phyloP scores from a whole-genome alignment of 2,329 filamentous ascomycete genomes.

The Ophiostoma sp. region DNA sequence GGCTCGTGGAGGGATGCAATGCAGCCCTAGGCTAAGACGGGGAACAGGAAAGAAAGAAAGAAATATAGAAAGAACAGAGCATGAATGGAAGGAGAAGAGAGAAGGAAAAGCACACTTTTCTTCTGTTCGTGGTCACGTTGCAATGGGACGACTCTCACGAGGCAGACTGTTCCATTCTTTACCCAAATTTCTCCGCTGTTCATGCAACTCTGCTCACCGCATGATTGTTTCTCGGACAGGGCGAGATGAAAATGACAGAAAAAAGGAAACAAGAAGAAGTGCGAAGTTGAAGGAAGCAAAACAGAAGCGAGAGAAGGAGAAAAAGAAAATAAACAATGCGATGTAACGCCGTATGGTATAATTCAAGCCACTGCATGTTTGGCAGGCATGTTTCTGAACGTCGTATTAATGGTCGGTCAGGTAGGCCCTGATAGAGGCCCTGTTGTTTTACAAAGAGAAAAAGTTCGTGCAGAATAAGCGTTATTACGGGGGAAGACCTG shows the following conservation, averaged over 20 bases:
- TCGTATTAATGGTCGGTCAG: not conserved
- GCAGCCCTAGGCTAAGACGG: conserved; percentile 1
- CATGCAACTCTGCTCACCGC: not conserved
- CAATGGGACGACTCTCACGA: not conserved
- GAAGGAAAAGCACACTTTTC: not conserved
- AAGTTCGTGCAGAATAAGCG: too few species aligned
- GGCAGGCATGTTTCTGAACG: not conserved
- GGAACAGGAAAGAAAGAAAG: not conserved
- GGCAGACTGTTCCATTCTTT: not conserved
- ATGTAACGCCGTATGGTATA: not conserved
- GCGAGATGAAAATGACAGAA: not conserved
- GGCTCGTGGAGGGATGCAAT: not conserved
- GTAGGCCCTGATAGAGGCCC: too few species aligned
- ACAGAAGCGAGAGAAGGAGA: not conserved
- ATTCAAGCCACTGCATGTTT: not conserved
- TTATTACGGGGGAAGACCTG: not conserved
- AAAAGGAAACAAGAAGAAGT: not conserved
- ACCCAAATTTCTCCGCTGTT: not conserved
- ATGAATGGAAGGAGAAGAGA: not conserved
- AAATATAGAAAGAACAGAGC: not conserved
- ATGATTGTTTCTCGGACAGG: not conserved
- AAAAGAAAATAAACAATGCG: conserved; percentile 6
- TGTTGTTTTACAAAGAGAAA: not conserved
- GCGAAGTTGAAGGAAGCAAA: not conserved
- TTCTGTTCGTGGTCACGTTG: not conserved